Percentiles rank a stretch among this genome's conserved stretches.
These are phyloP conservation scores for Vitis labrusca DNA, from an alignment of 164 flowering plant genomes.

Conservation along the genomic window DNA sequence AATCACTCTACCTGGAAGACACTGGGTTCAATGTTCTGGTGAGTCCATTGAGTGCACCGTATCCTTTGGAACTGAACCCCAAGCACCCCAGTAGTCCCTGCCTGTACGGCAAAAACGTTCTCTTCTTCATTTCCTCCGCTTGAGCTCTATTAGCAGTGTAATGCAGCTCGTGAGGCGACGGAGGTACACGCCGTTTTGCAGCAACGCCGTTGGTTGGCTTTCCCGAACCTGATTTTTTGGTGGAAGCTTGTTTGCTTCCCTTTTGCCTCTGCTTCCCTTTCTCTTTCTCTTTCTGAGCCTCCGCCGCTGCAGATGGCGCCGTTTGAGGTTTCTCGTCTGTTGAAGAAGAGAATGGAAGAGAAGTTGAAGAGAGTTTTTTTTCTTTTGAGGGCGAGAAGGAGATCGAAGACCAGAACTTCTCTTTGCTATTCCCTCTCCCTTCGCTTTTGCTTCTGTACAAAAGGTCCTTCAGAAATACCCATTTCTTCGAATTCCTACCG, in stretches of 20 bases:
- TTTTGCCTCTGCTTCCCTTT: not conserved
- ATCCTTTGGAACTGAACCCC: slow-evolving; percentile 45
- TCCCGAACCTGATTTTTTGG: not conserved
- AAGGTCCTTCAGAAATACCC: slow-evolving; percentile 42
- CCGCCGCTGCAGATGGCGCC: not conserved
- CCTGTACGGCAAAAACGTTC: slow-evolving; percentile 56
- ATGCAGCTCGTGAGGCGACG: slow-evolving; percentile 51
- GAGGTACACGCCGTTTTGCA: slow-evolving; percentile 35
- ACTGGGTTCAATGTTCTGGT: slow-evolving; percentile 35
- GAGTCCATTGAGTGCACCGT: slow-evolving; percentile 35
- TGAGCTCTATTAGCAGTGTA: slow-evolving; percentile 60
- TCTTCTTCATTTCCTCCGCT: slow-evolving; percentile 67
- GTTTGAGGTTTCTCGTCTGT: not conserved
- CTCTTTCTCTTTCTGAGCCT: not conserved
- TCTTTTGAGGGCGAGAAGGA: slow-evolving; percentile 17
- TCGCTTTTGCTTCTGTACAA: slow-evolving; percentile 54
- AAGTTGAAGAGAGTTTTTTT: not conserved
- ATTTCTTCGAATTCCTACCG: slow-evolving; percentile 39
- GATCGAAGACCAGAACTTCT: slow-evolving; percentile 32
- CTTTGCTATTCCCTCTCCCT: slow-evolving; percentile 40
- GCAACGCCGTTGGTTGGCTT: slow-evolving; percentile 27
- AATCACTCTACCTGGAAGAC: slow-evolving; percentile 26
- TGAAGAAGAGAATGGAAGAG: not conserved
- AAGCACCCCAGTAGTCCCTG: slow-evolving; percentile 53
- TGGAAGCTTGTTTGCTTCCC: not conserved